Conservation (phyloP, 1,139 yeast species). For the Kluyveromyces sp. region DNA sequence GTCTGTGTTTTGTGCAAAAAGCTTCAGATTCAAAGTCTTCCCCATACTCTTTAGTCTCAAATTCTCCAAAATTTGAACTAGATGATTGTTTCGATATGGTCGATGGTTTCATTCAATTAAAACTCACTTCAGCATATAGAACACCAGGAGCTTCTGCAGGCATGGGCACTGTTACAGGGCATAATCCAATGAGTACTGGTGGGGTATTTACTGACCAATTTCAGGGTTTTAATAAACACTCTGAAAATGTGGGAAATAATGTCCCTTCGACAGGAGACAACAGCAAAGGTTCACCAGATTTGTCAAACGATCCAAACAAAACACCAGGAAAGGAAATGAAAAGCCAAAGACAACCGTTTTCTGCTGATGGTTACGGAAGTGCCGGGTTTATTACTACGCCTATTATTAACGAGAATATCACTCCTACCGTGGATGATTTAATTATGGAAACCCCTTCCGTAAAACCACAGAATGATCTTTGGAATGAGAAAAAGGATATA, state of each 20-base stretch:
- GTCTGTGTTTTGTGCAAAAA: slow-evolving; percentile 51
- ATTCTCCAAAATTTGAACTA: slow-evolving; percentile 8
- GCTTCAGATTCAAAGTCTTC: slow-evolving; percentile 10
- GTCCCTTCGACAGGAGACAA: slow-evolving; percentile 3
- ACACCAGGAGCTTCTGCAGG: slow-evolving; percentile 26
- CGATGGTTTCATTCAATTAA: slow-evolving; percentile 32
- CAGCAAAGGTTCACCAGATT: slow-evolving; percentile 7
- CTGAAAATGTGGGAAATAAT: slow-evolving; percentile 9
- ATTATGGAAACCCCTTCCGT: slow-evolving; percentile 6
- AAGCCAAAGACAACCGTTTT: slow-evolving; percentile 11
- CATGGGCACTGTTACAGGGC: slow-evolving; percentile 17
- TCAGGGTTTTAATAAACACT: slow-evolving; percentile 21
- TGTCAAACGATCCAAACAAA: slow-evolving; percentile 6
- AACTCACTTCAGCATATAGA: slow-evolving; percentile 32
- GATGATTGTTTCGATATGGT: slow-evolving; percentile 31
- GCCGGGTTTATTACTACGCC: slow-evolving; percentile 23
- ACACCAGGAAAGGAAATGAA: slow-evolving; percentile 13
- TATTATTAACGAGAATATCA: slow-evolving; percentile 13
- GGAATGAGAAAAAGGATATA: slow-evolving; percentile 17
- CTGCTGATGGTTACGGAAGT: slow-evolving; percentile 14
- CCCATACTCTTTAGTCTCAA: slow-evolving; percentile 4
- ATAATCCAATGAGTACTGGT: slow-evolving; percentile 27
- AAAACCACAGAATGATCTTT: slow-evolving; percentile 12
- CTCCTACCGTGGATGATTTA: slow-evolving; percentile 7
- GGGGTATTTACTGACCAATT: slow-evolving; percentile 29